These are phyloP conservation scores for Bipolaris sorokiniana DNA, from an alignment of 2,329 filamentous ascomycete genomes.

Conservation along the genomic window DNA sequence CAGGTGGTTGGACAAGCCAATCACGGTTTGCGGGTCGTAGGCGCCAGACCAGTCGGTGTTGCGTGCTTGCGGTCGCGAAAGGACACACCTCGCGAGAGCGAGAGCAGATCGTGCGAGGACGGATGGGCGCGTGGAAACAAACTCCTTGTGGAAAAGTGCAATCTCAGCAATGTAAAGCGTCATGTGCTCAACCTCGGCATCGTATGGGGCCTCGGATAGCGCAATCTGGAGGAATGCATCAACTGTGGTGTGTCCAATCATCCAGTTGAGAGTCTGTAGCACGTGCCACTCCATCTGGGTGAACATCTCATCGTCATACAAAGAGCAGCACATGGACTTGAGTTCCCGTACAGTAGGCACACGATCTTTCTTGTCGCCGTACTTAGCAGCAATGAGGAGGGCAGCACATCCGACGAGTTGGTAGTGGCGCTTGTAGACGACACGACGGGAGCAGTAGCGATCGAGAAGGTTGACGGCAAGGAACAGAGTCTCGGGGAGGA, in stretches of 20 bases:
- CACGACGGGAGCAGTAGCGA: conserved; percentile 94
- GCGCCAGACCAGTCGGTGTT: conserved; percentile 77
- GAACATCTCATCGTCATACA: conserved; percentile 99
- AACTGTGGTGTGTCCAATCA: conserved; percentile 92
- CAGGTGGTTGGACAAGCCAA: conserved; percentile 68
- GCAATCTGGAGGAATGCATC: conserved; percentile 92
- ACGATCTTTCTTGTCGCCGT: conserved; percentile 96
- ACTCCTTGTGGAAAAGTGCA: conserved; percentile 93
- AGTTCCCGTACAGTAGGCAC: conserved; percentile 97
- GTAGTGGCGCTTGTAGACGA: conserved; percentile 99
- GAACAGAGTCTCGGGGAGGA: conserved; percentile 94
- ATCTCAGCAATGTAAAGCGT: conserved; percentile 93
- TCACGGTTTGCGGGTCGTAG: conserved; percentile 70
- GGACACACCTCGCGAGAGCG: conserved; percentile 83
- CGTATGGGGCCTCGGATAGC: conserved; percentile 74
- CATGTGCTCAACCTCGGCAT: conserved; percentile 92
- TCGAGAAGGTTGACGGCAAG: conserved; percentile 96
- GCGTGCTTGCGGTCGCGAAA: conserved; percentile 77
- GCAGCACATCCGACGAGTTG: conserved; percentile 96
- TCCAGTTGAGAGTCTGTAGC: conserved; percentile 95
- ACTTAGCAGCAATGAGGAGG: conserved; percentile 95
- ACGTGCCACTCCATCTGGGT: conserved; percentile 99
- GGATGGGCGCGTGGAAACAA: conserved; percentile 89
- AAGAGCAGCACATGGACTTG: conserved; percentile 98
- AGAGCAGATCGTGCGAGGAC: conserved; percentile 88